Base-by-base conservation (phyloP, 1,284 basidiomycete genomes). In the Crocinoboletus sp. region DNA sequence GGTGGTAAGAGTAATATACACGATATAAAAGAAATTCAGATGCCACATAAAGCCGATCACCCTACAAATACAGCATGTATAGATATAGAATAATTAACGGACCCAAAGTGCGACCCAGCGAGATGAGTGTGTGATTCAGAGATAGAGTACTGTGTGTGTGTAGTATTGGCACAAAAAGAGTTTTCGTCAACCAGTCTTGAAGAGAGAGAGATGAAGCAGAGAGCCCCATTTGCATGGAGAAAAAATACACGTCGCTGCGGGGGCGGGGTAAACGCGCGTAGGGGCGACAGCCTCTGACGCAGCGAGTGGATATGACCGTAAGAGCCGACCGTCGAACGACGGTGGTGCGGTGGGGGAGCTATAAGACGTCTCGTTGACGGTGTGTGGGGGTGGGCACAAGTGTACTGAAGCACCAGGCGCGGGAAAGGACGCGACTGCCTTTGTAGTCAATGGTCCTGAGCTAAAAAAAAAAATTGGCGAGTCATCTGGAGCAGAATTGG, bases 11-110 rank as follows among this genome's bases (percentile, higher is more conserved):
- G 23, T 10, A 13, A 40, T 23, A n/a, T 13, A 35, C 12, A n/a
- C 8, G 15, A 31, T n/a, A n/a, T n/a, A n/a, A n/a, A n/a, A n/a
- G n/a, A n/a, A n/a, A n/a, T n/a, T n/a, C n/a, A n/a, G n/a, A n/a
- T n/a, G n/a, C n/a, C n/a, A n/a, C n/a, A n/a, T n/a, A n/a, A n/a
- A n/a, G n/a, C n/a, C n/a, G n/a, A n/a, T n/a, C n/a, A n/a, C n/a
- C n/a, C n/a, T n/a, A n/a, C n/a, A n/a, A n/a, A n/a, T n/a, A n/a
- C n/a, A n/a, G n/a, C n/a, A n/a, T n/a, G n/a, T n/a, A 23, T 40
- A 39, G 15, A 39, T 39, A 39, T 23, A 8, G 16, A 39, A 39
- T 38, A 40, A 40, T 12, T n/a, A n/a, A n/a, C n/a, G n/a, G n/a
- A n/a, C n/a, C n/a, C n/a, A n/a, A n/a, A n/a, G n/a, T n/a, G n/a